A percentile compares a stretch with the other conserved stretches of the same genome.
Evolutionary conservation across 2,329 filamentous ascomycete species (phyloP).

Genomic region (Cryphonectria radicalis): DNA sequence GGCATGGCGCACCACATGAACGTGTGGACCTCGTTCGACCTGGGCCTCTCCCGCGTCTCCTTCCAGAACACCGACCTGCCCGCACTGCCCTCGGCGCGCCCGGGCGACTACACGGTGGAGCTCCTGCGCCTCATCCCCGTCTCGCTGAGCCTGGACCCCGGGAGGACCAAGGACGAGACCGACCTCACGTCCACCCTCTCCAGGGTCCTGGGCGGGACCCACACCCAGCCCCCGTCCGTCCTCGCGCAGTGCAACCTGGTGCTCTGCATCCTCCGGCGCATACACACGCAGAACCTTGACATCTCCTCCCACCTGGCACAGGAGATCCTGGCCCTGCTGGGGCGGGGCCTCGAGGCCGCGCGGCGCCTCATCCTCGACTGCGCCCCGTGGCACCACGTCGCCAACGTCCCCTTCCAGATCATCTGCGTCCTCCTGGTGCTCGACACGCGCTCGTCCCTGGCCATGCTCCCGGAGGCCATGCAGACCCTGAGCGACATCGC

Average conservation of each 20-base stretch:
- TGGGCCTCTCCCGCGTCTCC: slow-evolving; percentile 56
- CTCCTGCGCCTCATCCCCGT: slow-evolving; percentile 57
- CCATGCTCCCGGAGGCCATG: slow-evolving; percentile 56
- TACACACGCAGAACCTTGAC: slow-evolving; percentile 54
- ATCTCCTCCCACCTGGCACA: slow-evolving; percentile 49
- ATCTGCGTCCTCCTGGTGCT: slow-evolving; percentile 60
- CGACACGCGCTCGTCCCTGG: slow-evolving; percentile 53
- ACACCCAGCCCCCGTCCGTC: slow-evolving; percentile 48
- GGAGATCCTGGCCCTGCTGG: slow-evolving; percentile 50
- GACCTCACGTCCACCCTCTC: slow-evolving; percentile 50
- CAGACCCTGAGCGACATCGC: slow-evolving; percentile 47
- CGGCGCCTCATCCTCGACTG: slow-evolving; percentile 48
- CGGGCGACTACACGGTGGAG: slow-evolving; percentile 50
- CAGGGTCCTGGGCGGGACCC: slow-evolving; percentile 45
- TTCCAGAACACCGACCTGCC: slow-evolving; percentile 47
- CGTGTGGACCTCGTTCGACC: slow-evolving; percentile 63
- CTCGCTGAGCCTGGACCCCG: slow-evolving; percentile 58
- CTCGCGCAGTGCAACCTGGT: slow-evolving; percentile 59
- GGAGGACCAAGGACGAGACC: slow-evolving; percentile 44
- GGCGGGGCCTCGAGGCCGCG: slow-evolving; percentile 51
- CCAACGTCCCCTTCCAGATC: slow-evolving; percentile 63
- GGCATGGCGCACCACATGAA: slow-evolving; percentile 61
- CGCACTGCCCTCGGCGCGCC: slow-evolving; percentile 43
- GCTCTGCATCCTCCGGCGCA: slow-evolving; percentile 58
- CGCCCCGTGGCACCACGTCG: slow-evolving; percentile 62